A percentile compares a stretch with the other conserved stretches of the same genome.
Evolutionary conservation across 169 alveolate genomes (phyloP).

Genomic region (Eimeria maxima): DNA sequence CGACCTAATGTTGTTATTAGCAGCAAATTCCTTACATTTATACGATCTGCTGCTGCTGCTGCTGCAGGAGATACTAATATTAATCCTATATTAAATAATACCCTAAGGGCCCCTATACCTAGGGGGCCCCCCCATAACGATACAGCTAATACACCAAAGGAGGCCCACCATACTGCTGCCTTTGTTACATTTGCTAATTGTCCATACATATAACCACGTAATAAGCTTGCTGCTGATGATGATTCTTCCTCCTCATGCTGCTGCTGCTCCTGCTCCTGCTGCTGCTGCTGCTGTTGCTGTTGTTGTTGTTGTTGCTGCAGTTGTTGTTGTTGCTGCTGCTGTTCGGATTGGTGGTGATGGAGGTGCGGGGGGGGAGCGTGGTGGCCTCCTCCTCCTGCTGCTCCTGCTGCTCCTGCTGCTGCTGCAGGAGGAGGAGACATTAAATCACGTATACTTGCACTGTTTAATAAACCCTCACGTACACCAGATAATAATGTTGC

Average conservation of each 20-base stretch:
- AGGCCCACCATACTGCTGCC: constrained; percentile 90
- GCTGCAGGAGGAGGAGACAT: not conserved
- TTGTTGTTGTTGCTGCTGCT: not conserved
- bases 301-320: not conserved
- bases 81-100: constrained; percentile 85
- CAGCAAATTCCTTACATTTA: constrained; percentile 17
- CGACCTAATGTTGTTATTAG: constrained; percentile 40
- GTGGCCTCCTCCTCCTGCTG: not conserved
- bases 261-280: no score
- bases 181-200: constrained; percentile 88
- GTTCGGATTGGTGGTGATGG: not conserved
- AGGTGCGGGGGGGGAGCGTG: no score
- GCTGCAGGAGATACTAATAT: constrained; percentile 86
- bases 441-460: no score
- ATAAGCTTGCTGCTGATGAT: constrained; percentile 3
- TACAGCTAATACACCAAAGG: constrained; percentile 83
- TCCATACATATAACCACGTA: constrained; percentile 85
- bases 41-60: constrained; percentile 85
- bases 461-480: not conserved
- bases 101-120: constrained; percentile 83
- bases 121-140: constrained; percentile 37
- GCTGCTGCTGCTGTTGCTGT: not conserved
- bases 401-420: no score
- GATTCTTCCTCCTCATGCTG: not conserved
- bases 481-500: not conserved